Evolutionary conservation across 2,329 filamentous ascomycete species (phyloP).

Genomic region (Colletotrichum abscissum): DNA sequence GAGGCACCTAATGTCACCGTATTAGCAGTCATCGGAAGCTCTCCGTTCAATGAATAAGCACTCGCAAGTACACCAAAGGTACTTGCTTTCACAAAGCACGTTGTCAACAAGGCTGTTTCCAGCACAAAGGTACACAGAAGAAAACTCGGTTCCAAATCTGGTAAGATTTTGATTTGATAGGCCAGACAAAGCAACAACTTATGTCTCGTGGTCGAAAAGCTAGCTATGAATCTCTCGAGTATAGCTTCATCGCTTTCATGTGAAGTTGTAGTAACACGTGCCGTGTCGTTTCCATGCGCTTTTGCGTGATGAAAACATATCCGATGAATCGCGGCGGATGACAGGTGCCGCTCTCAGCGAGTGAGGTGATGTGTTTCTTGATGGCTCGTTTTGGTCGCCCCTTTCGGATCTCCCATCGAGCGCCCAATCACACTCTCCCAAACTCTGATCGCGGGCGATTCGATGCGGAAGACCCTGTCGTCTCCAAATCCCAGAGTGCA

Average conservation of each 20-base stretch:
- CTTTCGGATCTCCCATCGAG: constrained; percentile 34
- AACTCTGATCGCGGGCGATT: constrained; percentile 26
- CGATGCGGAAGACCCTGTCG: not conserved
- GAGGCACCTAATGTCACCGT: not conserved
- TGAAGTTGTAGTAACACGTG: constrained; percentile 19
- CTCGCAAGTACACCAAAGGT: not conserved
- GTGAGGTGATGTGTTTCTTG: not conserved
- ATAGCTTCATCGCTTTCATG: constrained; percentile 36
- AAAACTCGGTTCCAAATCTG: not conserved
- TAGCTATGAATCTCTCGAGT: constrained; percentile 37
- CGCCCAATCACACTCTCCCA: constrained; percentile 18
- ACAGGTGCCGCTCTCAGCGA: not conserved
- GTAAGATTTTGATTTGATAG: constrained; percentile 9
- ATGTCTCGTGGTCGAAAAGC: constrained; percentile 30
- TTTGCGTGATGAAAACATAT: constrained; percentile 10
- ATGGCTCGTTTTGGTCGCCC: constrained; percentile 25
- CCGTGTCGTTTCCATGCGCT: constrained; percentile 22
- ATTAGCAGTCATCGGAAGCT: not conserved
- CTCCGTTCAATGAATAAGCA: not conserved
- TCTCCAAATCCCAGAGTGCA: constrained; percentile 3
- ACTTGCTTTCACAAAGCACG: not conserved
- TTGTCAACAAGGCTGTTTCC: constrained; percentile 5
- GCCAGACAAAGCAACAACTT: constrained; percentile 27
- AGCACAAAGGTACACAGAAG: not conserved
- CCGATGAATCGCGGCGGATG: not conserved